A percentile compares a stretch with the other conserved stretches of the same genome.
phyloP scores from a whole-genome alignment of 1,139 yeast genomes.

The Candida gigantensis region DNA sequence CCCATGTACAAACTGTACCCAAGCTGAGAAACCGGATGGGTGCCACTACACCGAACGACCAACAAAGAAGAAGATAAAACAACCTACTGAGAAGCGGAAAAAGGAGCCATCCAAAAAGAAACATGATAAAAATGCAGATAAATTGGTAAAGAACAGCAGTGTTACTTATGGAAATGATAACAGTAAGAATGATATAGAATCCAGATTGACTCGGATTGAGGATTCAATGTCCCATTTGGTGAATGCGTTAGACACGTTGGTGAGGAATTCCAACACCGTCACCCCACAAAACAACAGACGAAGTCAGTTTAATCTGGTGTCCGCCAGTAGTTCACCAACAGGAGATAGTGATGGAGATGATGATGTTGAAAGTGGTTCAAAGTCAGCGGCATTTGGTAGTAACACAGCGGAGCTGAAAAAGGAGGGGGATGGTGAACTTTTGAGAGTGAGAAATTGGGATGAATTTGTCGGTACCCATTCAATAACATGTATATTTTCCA shows the following conservation, averaged over 20 bases:
- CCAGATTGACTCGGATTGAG: slow-evolving; percentile 5
- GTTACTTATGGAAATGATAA: neutral
- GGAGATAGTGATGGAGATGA: slow-evolving; percentile 9
- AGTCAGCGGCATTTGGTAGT: too few relatives aligned
- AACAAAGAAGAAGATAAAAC: slow-evolving; percentile 17
- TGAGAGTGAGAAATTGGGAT: slow-evolving; percentile 12
- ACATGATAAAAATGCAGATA: neutral
- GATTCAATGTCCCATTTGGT: slow-evolving; percentile 8
- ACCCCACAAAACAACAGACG: slow-evolving; percentile 2
- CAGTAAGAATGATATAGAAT: neutral
- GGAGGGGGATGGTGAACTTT: neutral
- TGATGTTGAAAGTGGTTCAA: neutral
- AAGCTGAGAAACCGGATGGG: slow-evolving; percentile 18
- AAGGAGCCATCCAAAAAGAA: slow-evolving; percentile 1
- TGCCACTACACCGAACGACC: slow-evolving; percentile 34
- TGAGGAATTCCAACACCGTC: neutral
- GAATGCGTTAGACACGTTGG: slow-evolving; percentile 12
- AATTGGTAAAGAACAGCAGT: neutral
- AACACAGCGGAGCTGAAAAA: too few relatives aligned
- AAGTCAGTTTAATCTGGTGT: too few relatives aligned
- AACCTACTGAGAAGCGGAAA: too few relatives aligned
- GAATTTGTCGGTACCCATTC: slow-evolving; percentile 43
- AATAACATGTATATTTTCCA: slow-evolving; percentile 37
- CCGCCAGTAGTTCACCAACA: too few relatives aligned
- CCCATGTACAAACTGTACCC: slow-evolving; percentile 49